phyloP scores from a whole-genome alignment of 179 eudicot genomes.

The Spinacia oleracea region DNA sequence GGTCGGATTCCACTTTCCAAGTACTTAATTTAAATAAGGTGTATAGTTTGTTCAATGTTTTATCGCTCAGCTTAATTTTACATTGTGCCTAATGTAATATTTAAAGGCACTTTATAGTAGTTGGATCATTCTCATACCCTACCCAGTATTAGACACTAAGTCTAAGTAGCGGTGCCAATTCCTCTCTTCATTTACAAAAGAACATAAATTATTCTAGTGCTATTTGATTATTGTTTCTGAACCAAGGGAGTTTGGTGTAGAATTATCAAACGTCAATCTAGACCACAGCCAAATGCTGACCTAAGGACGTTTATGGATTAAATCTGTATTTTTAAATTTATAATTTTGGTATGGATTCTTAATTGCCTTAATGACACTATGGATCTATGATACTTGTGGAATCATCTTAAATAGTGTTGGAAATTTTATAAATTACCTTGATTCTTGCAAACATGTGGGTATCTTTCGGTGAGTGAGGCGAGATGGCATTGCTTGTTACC shows the following conservation, averaged over 20 bases:
- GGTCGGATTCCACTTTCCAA: background rate
- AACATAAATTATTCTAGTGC: too few relatives aligned
- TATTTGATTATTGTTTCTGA: background rate
- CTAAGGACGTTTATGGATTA: too few relatives aligned
- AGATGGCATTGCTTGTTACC: background rate
- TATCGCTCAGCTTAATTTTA: background rate
- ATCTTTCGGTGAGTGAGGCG: background rate
- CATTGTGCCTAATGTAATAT: background rate
- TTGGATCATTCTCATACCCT: background rate
- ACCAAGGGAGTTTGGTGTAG: background rate
- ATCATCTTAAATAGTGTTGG: background rate
- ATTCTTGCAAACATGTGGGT: background rate
- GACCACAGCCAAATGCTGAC: too few relatives aligned
- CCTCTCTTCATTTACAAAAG: too few relatives aligned
- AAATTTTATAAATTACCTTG: background rate
- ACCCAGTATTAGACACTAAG: too few relatives aligned
- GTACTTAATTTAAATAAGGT: background rate
- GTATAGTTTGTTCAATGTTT: background rate
- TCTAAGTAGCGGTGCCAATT: too few relatives aligned
- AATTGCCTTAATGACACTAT: background rate
- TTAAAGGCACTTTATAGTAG: background rate
- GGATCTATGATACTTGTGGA: background rate
- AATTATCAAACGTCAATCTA: background rate
- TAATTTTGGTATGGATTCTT: background rate
- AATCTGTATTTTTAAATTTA: too few relatives aligned